These are phyloP conservation scores for Pseudogymnoascus sp. DNA, from an alignment of 2,329 filamentous ascomycete species.

Conservation along the genomic window DNA sequence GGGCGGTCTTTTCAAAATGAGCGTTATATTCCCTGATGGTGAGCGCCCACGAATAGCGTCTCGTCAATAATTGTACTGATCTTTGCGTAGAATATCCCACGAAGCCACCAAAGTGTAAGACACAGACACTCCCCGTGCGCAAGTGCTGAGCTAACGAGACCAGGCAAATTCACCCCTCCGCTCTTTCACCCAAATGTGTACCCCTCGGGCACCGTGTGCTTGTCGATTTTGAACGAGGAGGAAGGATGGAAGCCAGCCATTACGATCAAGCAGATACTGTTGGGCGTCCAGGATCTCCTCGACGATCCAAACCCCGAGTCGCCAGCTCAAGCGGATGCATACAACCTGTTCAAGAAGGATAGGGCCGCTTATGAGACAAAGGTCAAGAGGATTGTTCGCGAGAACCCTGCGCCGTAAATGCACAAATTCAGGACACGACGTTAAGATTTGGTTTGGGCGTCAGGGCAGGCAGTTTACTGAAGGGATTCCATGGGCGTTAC, in stretches of 20 bases:
- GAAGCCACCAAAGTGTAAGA: constrained; percentile 94
- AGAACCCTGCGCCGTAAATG: constrained; percentile 69
- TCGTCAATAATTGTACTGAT: constrained; percentile 19
- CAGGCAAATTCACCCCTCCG: constrained; percentile 92
- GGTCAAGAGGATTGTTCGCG: constrained; percentile 76
- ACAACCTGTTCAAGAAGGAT: constrained; percentile 94
- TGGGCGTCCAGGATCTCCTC: constrained; percentile 91
- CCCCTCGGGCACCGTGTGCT: constrained; percentile 91
- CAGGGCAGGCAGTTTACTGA: neutral
- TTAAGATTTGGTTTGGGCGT: constrained; percentile 5
- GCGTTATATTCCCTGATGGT: constrained; percentile 90
- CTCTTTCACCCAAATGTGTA: constrained; percentile 99
- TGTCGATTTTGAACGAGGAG: constrained; percentile 96
- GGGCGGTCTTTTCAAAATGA: constrained; percentile 92
- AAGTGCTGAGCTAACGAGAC: constrained; percentile 18
- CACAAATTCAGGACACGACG: neutral
- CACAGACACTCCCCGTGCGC: neutral
- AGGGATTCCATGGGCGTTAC: constrained; percentile 2
- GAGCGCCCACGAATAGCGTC: constrained; percentile 30
- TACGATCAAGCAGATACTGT: constrained; percentile 93
- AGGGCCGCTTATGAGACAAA: constrained; percentile 79
- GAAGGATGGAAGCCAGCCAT: constrained; percentile 98
- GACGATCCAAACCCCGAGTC: constrained; percentile 97
- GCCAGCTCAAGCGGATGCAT: constrained; percentile 92
- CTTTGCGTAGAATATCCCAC: constrained; percentile 77